A percentile compares a stretch with the other conserved stretches of the same genome.
Evolutionary conservation across 805 yeast species (phyloP).

Genomic region (Hanseniaspora jakobsenii): DNA sequence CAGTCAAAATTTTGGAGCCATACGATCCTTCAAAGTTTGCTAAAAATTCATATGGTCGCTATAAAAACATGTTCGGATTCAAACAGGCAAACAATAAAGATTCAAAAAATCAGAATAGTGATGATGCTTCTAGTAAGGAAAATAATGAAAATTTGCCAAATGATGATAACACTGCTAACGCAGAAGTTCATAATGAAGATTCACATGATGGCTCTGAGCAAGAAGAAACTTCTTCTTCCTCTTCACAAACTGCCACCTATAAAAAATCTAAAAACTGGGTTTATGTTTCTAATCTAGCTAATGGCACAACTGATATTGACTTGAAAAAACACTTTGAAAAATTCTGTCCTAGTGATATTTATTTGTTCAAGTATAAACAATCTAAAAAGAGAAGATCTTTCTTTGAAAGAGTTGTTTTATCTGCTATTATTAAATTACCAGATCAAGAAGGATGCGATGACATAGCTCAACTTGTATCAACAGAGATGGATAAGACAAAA

Average conservation of each 20-base stretch:
- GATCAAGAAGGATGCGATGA: constrained; percentile 32
- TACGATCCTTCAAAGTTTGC: constrained; percentile 9
- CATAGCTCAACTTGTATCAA: constrained; percentile 20
- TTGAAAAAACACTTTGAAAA: constrained; percentile 35
- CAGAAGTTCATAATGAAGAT: background rate
- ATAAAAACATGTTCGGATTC: background rate
- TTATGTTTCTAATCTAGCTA: constrained; percentile 33
- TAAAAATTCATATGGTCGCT: background rate
- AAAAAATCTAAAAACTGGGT: constrained; percentile 34
- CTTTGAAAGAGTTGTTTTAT: constrained; percentile 31
- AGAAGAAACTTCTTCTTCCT: no score
- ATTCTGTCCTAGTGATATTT: constrained; percentile 37
- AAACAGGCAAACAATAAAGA: background rate
- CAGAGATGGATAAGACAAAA: constrained; percentile 29
- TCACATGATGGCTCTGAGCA: background rate
- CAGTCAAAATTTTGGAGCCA: constrained; percentile 6
- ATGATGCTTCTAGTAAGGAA: no score
- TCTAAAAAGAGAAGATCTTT: constrained; percentile 21
- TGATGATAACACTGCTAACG: no score
- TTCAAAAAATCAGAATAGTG: constrained; percentile 1
- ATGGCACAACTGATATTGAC: constrained; percentile 34
- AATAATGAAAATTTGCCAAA: no score
- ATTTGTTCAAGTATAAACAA: constrained; percentile 35
- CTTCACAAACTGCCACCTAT: no score
- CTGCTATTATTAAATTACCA: constrained; percentile 42